Conservation (phyloP, 208 protist species). For the Herpetomonas tarakana region DNA sequence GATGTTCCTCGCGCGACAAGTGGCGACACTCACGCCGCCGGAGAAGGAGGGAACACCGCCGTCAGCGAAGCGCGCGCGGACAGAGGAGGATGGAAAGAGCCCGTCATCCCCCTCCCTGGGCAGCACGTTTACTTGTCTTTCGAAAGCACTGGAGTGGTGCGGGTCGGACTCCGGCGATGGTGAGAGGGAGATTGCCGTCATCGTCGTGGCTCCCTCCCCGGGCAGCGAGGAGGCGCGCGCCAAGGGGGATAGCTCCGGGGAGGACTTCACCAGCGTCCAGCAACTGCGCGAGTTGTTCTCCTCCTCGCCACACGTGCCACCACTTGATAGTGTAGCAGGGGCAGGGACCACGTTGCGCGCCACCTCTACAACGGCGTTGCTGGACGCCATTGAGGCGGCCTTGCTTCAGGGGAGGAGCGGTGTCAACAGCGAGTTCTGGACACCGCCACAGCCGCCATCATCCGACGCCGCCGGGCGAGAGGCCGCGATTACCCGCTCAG, state of each 20-base stretch:
- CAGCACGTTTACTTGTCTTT: neutral
- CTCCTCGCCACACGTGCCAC: neutral
- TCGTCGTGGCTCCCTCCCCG: neutral
- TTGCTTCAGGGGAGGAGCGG: neutral
- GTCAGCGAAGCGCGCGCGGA: neutral
- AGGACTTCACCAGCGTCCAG: neutral
- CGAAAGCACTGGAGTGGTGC: neutral
- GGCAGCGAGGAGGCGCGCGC: neutral
- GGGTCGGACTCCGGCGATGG: neutral
- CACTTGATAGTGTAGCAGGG: neutral
- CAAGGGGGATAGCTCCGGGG: too few relatives aligned
- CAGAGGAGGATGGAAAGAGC: neutral
- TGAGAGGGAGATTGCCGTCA: neutral
- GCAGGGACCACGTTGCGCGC: conserved; percentile 13
- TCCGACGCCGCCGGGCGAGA: neutral
- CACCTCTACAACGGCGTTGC: neutral
- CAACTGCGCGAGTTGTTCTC: conserved; percentile 1
- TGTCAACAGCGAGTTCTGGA: neutral
- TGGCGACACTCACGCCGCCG: conserved; percentile 26
- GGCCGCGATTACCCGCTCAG: conserved; percentile 7
- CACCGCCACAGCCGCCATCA: neutral
- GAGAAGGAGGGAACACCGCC: neutral
- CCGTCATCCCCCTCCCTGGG: too few relatives aligned
- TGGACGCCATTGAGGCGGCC: conserved; percentile 1
- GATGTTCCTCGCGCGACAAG: conserved; percentile 33